Evolutionary conservation across 768 basidiomycete genomes (phyloP).

Genomic region (Tricholoma hemisulphureum): DNA sequence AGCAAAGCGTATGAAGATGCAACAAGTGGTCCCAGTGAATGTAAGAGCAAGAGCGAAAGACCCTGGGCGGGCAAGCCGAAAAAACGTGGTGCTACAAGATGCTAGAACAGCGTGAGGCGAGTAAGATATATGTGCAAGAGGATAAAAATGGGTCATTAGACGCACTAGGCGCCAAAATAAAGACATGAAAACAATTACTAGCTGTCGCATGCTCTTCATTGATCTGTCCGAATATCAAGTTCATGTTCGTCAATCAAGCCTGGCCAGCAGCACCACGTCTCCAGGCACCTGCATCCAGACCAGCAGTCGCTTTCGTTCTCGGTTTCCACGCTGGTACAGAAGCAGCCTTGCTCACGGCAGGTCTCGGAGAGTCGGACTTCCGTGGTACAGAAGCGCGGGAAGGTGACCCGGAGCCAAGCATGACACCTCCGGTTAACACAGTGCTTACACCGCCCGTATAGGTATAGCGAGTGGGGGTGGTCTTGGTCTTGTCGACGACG

Average conservation of each 20-base stretch:
- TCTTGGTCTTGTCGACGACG: slow-evolving; percentile 25
- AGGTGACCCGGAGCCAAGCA: slow-evolving; percentile 30
- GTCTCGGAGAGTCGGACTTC: not conserved
- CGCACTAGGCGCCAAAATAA: not conserved
- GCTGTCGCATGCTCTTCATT: not conserved
- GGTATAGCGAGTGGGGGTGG: slow-evolving; percentile 34
- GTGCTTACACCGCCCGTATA: slow-evolving; percentile 45
- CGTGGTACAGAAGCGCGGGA: not conserved
- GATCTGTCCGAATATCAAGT: not conserved
- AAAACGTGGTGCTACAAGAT: not conserved
- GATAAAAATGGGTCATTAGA: too few relatives aligned
- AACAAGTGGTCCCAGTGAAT: not conserved
- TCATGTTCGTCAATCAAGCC: not conserved
- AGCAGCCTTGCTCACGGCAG: not conserved
- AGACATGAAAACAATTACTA: too few relatives aligned
- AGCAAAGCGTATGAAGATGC: not conserved
- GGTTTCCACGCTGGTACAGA: not conserved
- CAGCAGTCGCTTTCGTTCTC: not conserved
- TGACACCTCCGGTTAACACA: slow-evolving; percentile 44
- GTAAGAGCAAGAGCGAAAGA: not conserved
- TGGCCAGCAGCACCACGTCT: not conserved
- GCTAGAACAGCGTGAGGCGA: not conserved
- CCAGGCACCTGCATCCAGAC: not conserved
- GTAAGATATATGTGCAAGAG: not conserved
- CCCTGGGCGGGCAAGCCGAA: not conserved